phyloP scores from a whole-genome alignment of 2,329 filamentous ascomycete genomes.

The Botrytis fabae region DNA sequence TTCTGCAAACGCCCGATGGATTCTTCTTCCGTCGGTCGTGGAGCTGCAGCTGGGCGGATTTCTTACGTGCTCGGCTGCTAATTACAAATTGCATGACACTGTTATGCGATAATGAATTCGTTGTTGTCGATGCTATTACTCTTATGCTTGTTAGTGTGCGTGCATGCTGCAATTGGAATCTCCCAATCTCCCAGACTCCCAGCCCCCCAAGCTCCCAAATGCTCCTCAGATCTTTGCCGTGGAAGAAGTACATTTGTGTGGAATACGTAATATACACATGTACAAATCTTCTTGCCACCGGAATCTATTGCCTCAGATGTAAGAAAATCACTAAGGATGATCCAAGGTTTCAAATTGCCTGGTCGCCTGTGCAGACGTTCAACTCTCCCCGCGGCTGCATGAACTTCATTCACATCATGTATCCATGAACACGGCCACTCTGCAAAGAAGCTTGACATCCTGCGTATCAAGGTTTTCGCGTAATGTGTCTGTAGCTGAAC shows the following conservation, averaged over 20 bases:
- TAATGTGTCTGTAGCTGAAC: conserved; percentile 11
- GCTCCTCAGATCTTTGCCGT: neutral
- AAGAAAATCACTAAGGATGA: neutral
- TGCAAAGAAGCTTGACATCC: conserved; percentile 14
- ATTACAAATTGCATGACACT: neutral
- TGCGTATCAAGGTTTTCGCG: neutral
- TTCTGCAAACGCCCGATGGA: conserved; percentile 18
- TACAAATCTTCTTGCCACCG: neutral
- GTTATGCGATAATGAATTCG: neutral
- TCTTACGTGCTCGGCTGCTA: conserved; percentile 13
- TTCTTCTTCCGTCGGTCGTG: conserved; percentile 19
- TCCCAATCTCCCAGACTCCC: neutral
- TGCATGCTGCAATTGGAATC: conserved; percentile 3
- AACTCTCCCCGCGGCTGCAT: conserved; percentile 16
- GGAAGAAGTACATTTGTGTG: neutral
- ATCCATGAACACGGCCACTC: conserved; percentile 11
- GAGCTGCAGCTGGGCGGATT: conserved; percentile 18
- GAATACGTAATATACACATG: neutral
- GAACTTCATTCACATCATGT: conserved; percentile 15
- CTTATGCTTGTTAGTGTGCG: neutral
- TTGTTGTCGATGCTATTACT: neutral
- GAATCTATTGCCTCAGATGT: neutral
- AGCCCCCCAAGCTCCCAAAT: neutral
- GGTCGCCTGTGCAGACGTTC: conserved; percentile 18
- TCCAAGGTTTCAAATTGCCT: neutral